Base-by-base conservation (phyloP, 2,329 filamentous ascomycete species). In the Penicillium sp. region DNA sequence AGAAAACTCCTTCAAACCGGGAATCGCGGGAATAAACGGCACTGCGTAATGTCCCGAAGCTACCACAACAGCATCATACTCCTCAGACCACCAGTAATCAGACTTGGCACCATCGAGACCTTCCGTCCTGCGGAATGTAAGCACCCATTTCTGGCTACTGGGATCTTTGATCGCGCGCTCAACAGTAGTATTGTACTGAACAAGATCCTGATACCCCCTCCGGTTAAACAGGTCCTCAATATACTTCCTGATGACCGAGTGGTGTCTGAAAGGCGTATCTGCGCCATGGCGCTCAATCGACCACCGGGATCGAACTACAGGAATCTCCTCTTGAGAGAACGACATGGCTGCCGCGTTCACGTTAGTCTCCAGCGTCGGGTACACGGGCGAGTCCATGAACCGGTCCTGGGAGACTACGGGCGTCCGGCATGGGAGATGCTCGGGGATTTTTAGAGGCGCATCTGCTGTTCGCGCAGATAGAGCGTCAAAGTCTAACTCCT, bases 281-380 rank as follows among this genome's bases (percentile, higher is more conserved):
- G 74, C 63, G 0, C 85, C 85, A 58, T 88, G 82, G 26, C 79
- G 65, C 24, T 72, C 60, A 50, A 81, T 72, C 18, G 76, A 78
- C 55, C 69, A 69, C 42, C 77, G 62, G 14, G 75, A 77, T 26
- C 73, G 68, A 42, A 76, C 69, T 0, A 68, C 66, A 0, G 83
- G 79, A 14, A 86, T 82, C 0, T 77, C 74, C 52, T 86, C 83
- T 57, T 83, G 77, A 0, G 78, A 81, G 67, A 83, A 89, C 16
- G 79, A 76, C 86, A 89, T 89, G 0, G 83, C 76, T 2, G 79
- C 65, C 6, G 76, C 75, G 59, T 83, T 80, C 42, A 89, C 81
- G 60, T 89, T 89, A 3, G 85, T 88, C 65, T 88, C 83, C n/a
- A 88, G 72, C 20, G 82, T 80, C 0, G 83, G 82, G 61, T 88